Conservation (phyloP, 2,329 filamentous ascomycete genomes). For the Cercospora brassicicola region DNA sequence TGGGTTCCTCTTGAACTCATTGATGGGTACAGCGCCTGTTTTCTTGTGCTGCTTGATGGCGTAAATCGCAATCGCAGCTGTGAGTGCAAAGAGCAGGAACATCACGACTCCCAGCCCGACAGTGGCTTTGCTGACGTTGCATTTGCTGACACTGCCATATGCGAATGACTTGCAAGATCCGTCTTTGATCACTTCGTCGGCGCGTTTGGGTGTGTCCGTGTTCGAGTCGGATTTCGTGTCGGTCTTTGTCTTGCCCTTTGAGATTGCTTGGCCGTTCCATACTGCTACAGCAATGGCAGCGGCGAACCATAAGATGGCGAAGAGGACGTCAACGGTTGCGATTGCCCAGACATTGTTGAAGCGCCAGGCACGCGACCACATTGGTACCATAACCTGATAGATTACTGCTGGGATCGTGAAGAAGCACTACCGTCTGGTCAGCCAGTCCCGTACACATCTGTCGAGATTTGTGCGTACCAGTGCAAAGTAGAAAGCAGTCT, state of each 20-base stretch:
- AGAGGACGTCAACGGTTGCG: conserved; percentile 56
- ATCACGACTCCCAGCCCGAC: conserved; percentile 59
- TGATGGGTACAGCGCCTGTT: conserved; percentile 54
- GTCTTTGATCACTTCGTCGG: conserved; percentile 31
- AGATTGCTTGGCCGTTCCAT: conserved; percentile 58
- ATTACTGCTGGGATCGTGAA: conserved; percentile 58
- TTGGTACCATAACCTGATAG: conserved; percentile 61
- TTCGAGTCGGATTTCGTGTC: conserved; percentile 1
- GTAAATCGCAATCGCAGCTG: conserved; percentile 55
- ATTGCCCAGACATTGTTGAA: conserved; percentile 64
- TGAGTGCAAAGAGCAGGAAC: conserved; percentile 57
- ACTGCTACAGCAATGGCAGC: conserved; percentile 58
- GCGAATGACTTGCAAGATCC: conserved; percentile 57
- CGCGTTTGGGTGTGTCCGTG: conserved; percentile 17
- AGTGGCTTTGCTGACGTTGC: conserved; percentile 57
- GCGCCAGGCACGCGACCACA: conserved; percentile 59
- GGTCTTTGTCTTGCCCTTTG: conserved; percentile 48
- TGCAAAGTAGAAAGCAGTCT: conserved; percentile 58
- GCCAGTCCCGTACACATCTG: not conserved
- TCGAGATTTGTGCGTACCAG: conserved; percentile 47
- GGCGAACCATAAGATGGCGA: conserved; percentile 59
- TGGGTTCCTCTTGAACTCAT: conserved; percentile 44
- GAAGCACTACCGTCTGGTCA: conserved; percentile 53
- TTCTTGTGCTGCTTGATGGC: conserved; percentile 58
- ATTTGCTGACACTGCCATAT: conserved; percentile 57